These are phyloP conservation scores for Bacidia gigantensis DNA, from an alignment of 495 filamentous ascomycete species.

Conservation along the genomic window DNA sequence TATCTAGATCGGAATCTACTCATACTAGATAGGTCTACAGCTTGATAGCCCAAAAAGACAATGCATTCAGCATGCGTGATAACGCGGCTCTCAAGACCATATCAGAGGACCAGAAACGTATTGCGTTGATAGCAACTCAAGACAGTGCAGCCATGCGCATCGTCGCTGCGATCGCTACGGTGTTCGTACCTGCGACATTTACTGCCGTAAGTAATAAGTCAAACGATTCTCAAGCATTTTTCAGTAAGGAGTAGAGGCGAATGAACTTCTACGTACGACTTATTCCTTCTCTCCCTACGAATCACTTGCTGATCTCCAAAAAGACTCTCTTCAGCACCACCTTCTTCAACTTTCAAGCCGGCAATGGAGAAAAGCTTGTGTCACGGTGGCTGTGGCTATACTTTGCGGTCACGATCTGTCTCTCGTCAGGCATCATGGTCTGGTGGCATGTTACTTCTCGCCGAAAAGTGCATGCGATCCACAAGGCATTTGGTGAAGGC, in stretches of 20 bases:
- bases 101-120: slow-evolving; percentile 6
- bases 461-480: slow-evolving; percentile 7
- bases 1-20: not conserved
- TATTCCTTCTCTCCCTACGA: too few relatives aligned
- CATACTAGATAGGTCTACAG: slow-evolving; percentile 1
- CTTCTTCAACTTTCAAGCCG: slow-evolving; percentile 18
- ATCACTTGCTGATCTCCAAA: slow-evolving; percentile 1
- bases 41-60: slow-evolving; percentile 4
- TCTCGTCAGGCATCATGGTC: slow-evolving; percentile 8
- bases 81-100: slow-evolving; percentile 6
- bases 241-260: too few relatives aligned
- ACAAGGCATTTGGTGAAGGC: slow-evolving; percentile 15
- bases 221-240: too few relatives aligned
- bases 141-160: slow-evolving; percentile 25
- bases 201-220: slow-evolving; percentile 12
- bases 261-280: too few relatives aligned
- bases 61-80: slow-evolving; percentile 3
- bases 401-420: slow-evolving; percentile 5
- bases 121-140: slow-evolving; percentile 16
- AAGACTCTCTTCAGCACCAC: slow-evolving; percentile 9
- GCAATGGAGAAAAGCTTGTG: not conserved
- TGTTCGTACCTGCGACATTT: slow-evolving; percentile 26
- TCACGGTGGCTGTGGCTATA: slow-evolving; percentile 9
- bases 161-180: slow-evolving; percentile 23
- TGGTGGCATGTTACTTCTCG: slow-evolving; percentile 20